These are phyloP conservation scores for Backusella mclennaniae DNA, from an alignment of 192 early-diverging fungal species.

Conservation along the genomic window DNA sequence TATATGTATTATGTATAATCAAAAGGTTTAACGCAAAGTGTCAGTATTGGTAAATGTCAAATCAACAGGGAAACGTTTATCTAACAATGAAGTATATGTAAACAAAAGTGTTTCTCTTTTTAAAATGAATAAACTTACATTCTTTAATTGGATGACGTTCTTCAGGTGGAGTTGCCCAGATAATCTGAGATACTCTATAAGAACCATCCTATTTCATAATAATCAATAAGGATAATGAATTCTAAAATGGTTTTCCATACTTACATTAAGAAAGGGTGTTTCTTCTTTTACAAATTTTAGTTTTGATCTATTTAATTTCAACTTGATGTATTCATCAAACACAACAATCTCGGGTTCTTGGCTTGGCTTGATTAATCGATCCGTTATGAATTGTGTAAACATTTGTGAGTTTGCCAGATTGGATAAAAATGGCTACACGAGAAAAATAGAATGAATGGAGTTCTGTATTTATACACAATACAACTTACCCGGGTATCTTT, in stretches of 20 bases:
- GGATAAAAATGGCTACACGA: slow-evolving; percentile 39
- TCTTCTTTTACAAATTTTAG: slow-evolving; percentile 71
- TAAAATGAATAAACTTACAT: neutral
- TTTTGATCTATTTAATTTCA: slow-evolving; percentile 76
- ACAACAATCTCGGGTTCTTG: slow-evolving; percentile 71
- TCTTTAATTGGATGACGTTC: neutral
- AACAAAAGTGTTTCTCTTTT: neutral
- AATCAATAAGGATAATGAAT: neutral
- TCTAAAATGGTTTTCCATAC: neutral
- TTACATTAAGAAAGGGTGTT: slow-evolving; percentile 28
- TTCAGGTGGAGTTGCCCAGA: slow-evolving; percentile 26
- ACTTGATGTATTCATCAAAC: slow-evolving; percentile 82
- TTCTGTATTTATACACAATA: neutral
- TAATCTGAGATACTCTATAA: slow-evolving; percentile 24
- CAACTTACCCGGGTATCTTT: slow-evolving; percentile 31
- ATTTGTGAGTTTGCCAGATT: slow-evolving; percentile 71
- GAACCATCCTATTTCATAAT: slow-evolving; percentile 21
- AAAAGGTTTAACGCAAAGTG: neutral
- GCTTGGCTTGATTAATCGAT: slow-evolving; percentile 60
- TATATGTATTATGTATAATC: neutral
- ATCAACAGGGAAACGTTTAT: neutral
- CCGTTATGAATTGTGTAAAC: slow-evolving; percentile 77
- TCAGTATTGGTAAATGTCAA: neutral
- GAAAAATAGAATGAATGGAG: neutral
- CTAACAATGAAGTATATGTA: neutral